Conservation (phyloP, 805 yeast genomes). For the Candida suzukii region DNA sequence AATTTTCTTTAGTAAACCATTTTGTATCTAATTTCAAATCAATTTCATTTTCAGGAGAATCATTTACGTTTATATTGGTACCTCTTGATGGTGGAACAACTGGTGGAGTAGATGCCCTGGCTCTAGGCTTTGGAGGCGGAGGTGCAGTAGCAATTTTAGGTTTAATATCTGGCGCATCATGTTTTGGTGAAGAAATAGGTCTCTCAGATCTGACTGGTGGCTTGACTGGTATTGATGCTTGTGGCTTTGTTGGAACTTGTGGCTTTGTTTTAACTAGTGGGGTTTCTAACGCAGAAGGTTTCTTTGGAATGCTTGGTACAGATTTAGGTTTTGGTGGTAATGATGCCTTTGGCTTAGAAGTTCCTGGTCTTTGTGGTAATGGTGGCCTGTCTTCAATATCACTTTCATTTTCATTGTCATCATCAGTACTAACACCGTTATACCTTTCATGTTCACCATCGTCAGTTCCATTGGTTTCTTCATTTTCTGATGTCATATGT, state of each 20-base stretch:
- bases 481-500: not conserved
- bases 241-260: no score
- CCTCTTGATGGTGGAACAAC: conserved; percentile 14
- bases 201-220: not conserved
- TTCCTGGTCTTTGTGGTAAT: not conserved
- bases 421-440: not conserved
- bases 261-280: not conserved
- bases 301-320: conserved; percentile 1
- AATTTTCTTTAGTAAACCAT: conserved; percentile 36
- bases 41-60: conserved; percentile 24
- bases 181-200: no score
- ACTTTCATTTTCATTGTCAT: not conserved
- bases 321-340: conserved; percentile 6
- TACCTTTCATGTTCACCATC: not conserved
- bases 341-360: conserved; percentile 4
- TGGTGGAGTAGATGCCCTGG: conserved; percentile 22
- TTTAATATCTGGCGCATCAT: no score
- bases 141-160: no score
- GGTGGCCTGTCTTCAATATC: conserved; percentile 1
- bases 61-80: conserved; percentile 6
- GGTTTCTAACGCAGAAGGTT: not conserved
- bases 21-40: conserved; percentile 36
- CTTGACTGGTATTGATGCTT: no score
- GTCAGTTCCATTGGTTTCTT: not conserved
- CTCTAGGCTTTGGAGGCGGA: conserved; percentile 9